Evolutionary conservation across 768 basidiomycete species (phyloP).

Genomic region (Lactifluus subvellereus): DNA sequence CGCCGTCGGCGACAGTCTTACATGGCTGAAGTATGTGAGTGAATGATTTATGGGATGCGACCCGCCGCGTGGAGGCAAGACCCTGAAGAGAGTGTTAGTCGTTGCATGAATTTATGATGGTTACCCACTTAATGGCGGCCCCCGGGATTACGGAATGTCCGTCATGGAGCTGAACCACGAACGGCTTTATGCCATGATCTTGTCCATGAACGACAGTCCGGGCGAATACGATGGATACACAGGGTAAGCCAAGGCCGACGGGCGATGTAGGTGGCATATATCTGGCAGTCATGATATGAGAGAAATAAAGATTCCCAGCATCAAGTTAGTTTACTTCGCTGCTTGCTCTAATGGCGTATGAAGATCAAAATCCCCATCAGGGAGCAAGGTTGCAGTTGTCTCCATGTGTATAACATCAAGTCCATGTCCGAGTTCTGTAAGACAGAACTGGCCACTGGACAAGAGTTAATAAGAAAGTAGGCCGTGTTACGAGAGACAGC

Average conservation of each 20-base stretch:
- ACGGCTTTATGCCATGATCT: constrained; percentile 35
- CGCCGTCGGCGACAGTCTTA: constrained; percentile 28
- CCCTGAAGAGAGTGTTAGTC: background rate
- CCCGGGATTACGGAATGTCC: constrained; percentile 36
- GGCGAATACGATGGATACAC: constrained; percentile 40
- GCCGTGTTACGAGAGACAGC: constrained; percentile 9
- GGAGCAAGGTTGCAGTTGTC: constrained; percentile 38
- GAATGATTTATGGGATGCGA: constrained; percentile 33
- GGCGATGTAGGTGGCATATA: constrained; percentile 44
- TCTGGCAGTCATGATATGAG: constrained; percentile 26
- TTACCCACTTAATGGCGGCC: constrained; percentile 29
- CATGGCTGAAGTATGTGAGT: constrained; percentile 31
- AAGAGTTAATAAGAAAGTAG: too few relatives aligned
- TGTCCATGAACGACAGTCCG: constrained; percentile 33
- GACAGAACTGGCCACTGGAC: constrained; percentile 34
- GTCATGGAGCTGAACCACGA: constrained; percentile 38
- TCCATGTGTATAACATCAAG: constrained; percentile 40
- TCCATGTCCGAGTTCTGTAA: constrained; percentile 46
- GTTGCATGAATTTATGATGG: background rate
- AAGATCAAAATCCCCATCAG: constrained; percentile 36
- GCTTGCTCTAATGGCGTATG: constrained; percentile 34
- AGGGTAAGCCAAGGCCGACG: constrained; percentile 26
- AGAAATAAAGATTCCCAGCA: background rate
- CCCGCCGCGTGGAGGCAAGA: constrained; percentile 21
- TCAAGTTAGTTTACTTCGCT: constrained; percentile 34